These are phyloP conservation scores for Lojkania enalia DNA, from an alignment of 2,329 filamentous ascomycete species.

Conservation along the genomic window DNA sequence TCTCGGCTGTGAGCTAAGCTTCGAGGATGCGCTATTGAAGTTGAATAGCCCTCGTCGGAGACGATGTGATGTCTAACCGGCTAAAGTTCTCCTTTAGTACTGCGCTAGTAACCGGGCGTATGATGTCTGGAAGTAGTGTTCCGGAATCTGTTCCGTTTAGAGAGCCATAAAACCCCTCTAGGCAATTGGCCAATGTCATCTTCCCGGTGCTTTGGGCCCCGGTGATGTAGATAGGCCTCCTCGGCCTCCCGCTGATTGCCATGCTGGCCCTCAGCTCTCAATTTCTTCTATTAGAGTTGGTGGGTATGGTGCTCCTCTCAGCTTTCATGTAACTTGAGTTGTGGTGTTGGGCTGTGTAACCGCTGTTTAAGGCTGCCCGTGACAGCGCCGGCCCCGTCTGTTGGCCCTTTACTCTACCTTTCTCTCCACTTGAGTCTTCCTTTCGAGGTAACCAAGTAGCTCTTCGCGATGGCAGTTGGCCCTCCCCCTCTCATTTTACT, in stretches of 20 bases:
- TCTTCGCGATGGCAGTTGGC: no score
- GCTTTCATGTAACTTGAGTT: no score
- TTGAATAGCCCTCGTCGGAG: constrained; percentile 32
- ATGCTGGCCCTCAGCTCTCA: no score
- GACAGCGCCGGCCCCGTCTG: no score
- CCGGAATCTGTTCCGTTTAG: background rate
- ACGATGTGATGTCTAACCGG: constrained; percentile 38
- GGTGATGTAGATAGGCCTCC: constrained; percentile 46
- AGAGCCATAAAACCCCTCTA: constrained; percentile 28
- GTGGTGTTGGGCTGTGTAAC: no score
- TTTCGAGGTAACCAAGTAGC: no score
- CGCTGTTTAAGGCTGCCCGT: no score
- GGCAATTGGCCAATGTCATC: constrained; percentile 47
- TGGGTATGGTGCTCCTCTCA: no score
- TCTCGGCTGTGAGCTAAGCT: constrained; percentile 42
- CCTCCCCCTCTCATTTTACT: no score
- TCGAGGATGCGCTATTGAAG: constrained; percentile 47
- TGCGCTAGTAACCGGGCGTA: constrained; percentile 46
- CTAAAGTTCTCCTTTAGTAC: constrained; percentile 43
- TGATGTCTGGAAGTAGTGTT: constrained; percentile 17
- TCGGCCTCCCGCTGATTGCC: background rate
- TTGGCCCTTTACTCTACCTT: no score
- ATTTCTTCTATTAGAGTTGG: no score
- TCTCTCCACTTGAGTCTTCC: no score
- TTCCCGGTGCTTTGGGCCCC: constrained; percentile 54